Percentiles rank a stretch among this genome's conserved stretches.
phyloP scores from a whole-genome alignment of 2,329 filamentous ascomycete species.

The Zasmidium angulare region DNA sequence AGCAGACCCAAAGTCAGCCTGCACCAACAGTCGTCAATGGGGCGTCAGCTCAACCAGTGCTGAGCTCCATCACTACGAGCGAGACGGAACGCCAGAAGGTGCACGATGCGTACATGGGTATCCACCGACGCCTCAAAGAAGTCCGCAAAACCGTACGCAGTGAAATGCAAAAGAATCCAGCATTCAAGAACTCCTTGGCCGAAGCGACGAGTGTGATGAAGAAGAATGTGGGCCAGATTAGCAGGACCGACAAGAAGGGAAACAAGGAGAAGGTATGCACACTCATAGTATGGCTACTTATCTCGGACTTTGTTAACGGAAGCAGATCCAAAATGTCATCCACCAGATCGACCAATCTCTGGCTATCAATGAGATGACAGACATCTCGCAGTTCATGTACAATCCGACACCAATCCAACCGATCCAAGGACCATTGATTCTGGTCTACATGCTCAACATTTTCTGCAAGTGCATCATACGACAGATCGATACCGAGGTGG shows the following conservation, averaged over 20 bases:
- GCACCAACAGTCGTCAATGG: not conserved
- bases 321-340: conserved; percentile 39
- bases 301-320: conserved; percentile 4
- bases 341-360: conserved; percentile 52
- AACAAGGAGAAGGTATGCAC: conserved; percentile 60
- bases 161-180: conserved; percentile 3
- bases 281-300: too few relatives aligned
- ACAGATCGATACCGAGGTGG: conserved; percentile 51
- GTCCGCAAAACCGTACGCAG: conserved; percentile 38
- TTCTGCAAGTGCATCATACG: conserved; percentile 71
- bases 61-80: conserved; percentile 7
- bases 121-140: conserved; percentile 56
- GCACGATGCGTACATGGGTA: conserved; percentile 15
- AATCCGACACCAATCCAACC: conserved; percentile 28
- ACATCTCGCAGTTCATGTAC: conserved; percentile 41
- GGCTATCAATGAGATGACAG: conserved; percentile 27
- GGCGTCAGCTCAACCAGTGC: not conserved
- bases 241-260: conserved; percentile 58
- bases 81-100: conserved; percentile 9
- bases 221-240: conserved; percentile 69
- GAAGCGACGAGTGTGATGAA: conserved; percentile 29
- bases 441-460: conserved; percentile 74
- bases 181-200: conserved; percentile 53
- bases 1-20: not conserved
- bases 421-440: conserved; percentile 41